Evolutionary conservation across 192 early-diverging fungal species (phyloP).

Genomic region (Coemansia sp.): DNA sequence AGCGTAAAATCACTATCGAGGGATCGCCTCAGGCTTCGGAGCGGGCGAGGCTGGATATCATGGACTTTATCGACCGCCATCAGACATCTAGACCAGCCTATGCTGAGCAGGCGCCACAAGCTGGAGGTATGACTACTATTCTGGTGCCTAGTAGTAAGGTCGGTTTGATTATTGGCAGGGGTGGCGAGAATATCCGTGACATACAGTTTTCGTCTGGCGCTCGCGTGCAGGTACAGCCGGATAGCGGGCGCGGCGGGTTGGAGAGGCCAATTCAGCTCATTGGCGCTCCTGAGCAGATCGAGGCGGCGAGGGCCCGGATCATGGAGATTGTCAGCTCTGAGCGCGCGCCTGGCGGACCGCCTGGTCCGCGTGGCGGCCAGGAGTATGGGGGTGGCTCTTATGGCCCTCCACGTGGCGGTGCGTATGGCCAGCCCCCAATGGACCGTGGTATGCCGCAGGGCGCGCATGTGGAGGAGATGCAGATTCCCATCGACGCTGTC

Average conservation of each 20-base stretch:
- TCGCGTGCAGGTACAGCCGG: constrained; percentile 71
- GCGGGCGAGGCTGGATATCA: constrained; percentile 32
- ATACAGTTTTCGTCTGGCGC: constrained; percentile 71
- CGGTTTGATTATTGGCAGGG: constrained; percentile 81
- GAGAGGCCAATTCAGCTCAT: constrained; percentile 69
- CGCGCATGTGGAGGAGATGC: constrained; percentile 40
- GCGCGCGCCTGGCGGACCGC: background rate
- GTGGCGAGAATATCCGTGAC: constrained; percentile 78
- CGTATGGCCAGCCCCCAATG: constrained; percentile 4
- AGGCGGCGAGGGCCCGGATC: constrained; percentile 73
- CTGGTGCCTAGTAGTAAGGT: constrained; percentile 71
- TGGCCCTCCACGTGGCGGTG: background rate
- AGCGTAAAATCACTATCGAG: constrained; percentile 50
- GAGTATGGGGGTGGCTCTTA: constrained; percentile 7
- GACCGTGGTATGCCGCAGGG: background rate
- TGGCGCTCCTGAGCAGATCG: constrained; percentile 70
- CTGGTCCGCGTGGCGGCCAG: background rate
- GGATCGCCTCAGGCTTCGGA: constrained; percentile 23
- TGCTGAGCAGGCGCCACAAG: constrained; percentile 8
- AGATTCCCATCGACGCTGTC: constrained; percentile 46
- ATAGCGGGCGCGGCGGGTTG: constrained; percentile 46
- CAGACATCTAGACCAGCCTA: constrained; percentile 26
- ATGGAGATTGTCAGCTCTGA: constrained; percentile 70
- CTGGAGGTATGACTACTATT: constrained; percentile 52
- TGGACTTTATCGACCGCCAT: constrained; percentile 41